These are phyloP conservation scores for Logfia minima DNA, from an alignment of 129 eudicot species.

Conservation along the genomic window DNA sequence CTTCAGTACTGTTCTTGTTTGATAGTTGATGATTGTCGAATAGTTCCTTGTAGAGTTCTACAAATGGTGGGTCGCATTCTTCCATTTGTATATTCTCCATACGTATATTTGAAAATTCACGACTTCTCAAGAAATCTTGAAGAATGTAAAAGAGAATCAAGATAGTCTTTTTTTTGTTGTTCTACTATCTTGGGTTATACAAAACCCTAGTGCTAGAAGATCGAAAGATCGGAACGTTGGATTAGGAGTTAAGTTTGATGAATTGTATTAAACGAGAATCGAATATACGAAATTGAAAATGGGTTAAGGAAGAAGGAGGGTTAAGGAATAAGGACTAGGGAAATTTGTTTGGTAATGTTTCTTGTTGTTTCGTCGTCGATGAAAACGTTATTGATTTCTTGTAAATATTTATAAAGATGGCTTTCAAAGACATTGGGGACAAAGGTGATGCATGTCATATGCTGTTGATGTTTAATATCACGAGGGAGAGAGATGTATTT, in stretches of 20 bases:
- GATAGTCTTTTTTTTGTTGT: background rate
- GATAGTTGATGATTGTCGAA: background rate
- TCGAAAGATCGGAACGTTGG: too few relatives aligned
- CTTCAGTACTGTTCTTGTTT: background rate
- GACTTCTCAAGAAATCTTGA: too few relatives aligned
- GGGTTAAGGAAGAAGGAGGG: conserved; percentile 21
- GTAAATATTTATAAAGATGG: conserved; percentile 19
- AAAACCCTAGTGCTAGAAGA: conserved; percentile 1
- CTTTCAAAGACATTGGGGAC: conserved; percentile 28
- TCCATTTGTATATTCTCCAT: conserved; percentile 37
- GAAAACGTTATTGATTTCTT: conserved; percentile 42
- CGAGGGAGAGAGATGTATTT: conserved; percentile 21
- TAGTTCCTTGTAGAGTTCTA: conserved; percentile 48
- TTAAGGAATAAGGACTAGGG: conserved; percentile 32
- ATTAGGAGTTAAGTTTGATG: background rate
- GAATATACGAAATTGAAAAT: background rate
- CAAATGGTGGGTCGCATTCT: conserved; percentile 64
- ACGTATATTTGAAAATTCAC: background rate
- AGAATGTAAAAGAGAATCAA: background rate
- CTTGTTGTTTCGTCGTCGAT: conserved; percentile 56
- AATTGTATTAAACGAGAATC: background rate
- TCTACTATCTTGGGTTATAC: background rate
- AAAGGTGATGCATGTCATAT: conserved; percentile 44
- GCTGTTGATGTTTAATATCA: conserved; percentile 15
- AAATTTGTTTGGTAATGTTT: conserved; percentile 26